These are phyloP conservation scores for Conticribra weissflogii DNA, from an alignment of 108 stramenopile species.

Conservation along the genomic window DNA sequence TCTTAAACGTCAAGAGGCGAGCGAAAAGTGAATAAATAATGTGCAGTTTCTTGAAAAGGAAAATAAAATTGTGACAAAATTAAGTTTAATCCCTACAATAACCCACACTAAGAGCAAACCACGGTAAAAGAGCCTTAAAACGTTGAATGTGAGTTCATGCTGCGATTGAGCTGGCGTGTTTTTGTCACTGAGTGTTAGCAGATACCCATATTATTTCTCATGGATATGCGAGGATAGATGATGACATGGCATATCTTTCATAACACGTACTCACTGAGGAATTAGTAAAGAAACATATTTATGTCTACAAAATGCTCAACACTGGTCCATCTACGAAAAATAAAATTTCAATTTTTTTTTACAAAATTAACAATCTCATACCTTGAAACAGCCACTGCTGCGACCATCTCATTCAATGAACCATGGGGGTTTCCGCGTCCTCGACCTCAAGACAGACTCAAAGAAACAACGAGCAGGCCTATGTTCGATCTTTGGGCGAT, in stretches of 20 bases:
- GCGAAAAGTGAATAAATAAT: not conserved
- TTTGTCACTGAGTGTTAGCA: not conserved
- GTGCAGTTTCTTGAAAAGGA: too few species aligned
- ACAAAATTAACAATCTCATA: too few species aligned
- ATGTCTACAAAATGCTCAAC: too few species aligned
- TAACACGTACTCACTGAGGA: not conserved
- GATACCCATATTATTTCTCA: not conserved
- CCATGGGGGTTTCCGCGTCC: slow-evolving; percentile 36
- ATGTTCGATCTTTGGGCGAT: slow-evolving; percentile 36
- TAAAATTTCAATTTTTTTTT: not conserved
- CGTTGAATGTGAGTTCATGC: too few species aligned
- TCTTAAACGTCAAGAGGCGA: too few species aligned
- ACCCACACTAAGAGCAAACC: too few species aligned
- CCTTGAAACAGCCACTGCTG: not conserved
- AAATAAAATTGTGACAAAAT: too few species aligned
- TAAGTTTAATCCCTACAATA: too few species aligned
- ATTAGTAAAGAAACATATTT: not conserved
- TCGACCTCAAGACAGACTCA: slow-evolving; percentile 6
- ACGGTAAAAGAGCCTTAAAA: too few species aligned
- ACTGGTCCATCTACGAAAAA: not conserved
- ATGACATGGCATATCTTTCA: not conserved
- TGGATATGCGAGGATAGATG: too few species aligned
- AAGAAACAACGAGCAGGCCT: slow-evolving; percentile 28
- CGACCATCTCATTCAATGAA: not conserved
- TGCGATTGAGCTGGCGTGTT: too few species aligned